Base-by-base conservation (phyloP, 306 rosid genomes). In the Prunus dulcis region DNA sequence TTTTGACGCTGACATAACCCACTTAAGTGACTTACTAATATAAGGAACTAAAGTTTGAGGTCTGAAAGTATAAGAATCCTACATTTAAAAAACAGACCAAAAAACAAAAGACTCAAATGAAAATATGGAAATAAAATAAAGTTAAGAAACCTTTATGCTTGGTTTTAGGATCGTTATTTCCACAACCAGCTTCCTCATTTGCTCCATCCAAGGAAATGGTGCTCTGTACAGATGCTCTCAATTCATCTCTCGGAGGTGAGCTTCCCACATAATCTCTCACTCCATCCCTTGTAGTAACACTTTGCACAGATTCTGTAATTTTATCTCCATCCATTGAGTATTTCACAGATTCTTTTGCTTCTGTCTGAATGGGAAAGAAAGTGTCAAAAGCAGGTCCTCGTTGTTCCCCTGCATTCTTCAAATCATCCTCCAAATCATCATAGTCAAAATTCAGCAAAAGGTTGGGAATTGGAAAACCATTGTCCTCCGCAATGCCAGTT, bases 401-500 rank as follows among this genome's bases (percentile, higher is more conserved):
- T 52, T 87, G 93, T 30, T 83, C 92, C 60, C 79, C 84, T 69
- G 41, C 57, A 73, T 61, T 83, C 86, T 86, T 88, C 57, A 84
- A 34, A 73, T 55, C 79, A 60, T 81, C 85, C 62, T 79, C 95
- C 20, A 81, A 80, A 78, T 83, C 72, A 75, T 83, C 89, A 46
- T 76, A 90, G 43, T 91, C 88, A 72, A 88, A 86, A 74, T 91
- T 71, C 43, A 82, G 83, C 80, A 90, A 64, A 65, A 92, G 84
- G 53, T 86, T 86, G 6, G 98, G 97, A 77, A 89, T 56, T 20
- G 89, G 86, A 57, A 83, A 57, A 69, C 71, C 79, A 62, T 75
- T 76, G 69, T 88, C 84, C 73, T 87, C 93, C 5, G 80, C 73
- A 69, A 14, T 67, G 86, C 64, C 84, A 57, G 85, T 78, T 85